Percentiles rank a stretch among this genome's conserved stretches.
Conservation (phyloP, 768 basidiomycete genomes). For the Sutorius australiensis region DNA sequence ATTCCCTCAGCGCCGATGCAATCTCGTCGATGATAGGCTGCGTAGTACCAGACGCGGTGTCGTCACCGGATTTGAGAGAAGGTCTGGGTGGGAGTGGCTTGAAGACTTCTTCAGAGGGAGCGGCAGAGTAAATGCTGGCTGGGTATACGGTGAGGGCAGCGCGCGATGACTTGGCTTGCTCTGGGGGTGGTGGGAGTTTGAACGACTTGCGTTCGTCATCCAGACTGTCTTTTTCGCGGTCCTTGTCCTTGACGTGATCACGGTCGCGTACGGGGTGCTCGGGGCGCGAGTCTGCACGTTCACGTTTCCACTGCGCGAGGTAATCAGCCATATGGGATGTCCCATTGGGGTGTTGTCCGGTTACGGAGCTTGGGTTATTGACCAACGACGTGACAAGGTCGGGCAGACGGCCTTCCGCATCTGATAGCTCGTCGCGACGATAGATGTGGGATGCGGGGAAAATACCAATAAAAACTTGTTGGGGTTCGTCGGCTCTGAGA, state of each 20-base stretch:
- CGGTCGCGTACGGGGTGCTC: conserved; percentile 31
- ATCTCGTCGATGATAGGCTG: conserved; percentile 98
- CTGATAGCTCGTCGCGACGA: conserved; percentile 79
- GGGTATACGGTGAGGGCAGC: conserved; percentile 71
- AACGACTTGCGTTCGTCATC: conserved; percentile 60
- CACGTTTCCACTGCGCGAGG: conserved; percentile 43
- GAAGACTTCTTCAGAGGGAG: conserved; percentile 59
- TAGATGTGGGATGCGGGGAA: conserved; percentile 89
- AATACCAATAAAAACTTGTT: conserved; percentile 91
- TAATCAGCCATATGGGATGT: conserved; percentile 44
- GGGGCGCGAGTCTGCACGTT: conserved; percentile 26
- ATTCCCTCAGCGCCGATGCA: conserved; percentile 92
- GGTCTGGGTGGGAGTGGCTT: conserved; percentile 87
- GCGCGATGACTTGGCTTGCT: conserved; percentile 69
- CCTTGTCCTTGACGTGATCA: conserved; percentile 45
- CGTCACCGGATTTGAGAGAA: conserved; percentile 92
- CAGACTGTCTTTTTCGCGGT: conserved; percentile 60
- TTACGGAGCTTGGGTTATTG: conserved; percentile 29
- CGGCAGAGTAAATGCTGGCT: conserved; percentile 69
- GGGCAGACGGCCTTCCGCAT: conserved; percentile 81
- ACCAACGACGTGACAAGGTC: conserved; percentile 63
- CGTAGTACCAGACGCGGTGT: conserved; percentile 74
- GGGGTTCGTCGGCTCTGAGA: conserved; percentile 66
- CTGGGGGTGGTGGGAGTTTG: conserved; percentile 68
- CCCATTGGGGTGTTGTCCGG: conserved; percentile 31